phyloP scores from a whole-genome alignment of 495 filamentous ascomycete species.

The Annulohypoxylon moriforme region DNA sequence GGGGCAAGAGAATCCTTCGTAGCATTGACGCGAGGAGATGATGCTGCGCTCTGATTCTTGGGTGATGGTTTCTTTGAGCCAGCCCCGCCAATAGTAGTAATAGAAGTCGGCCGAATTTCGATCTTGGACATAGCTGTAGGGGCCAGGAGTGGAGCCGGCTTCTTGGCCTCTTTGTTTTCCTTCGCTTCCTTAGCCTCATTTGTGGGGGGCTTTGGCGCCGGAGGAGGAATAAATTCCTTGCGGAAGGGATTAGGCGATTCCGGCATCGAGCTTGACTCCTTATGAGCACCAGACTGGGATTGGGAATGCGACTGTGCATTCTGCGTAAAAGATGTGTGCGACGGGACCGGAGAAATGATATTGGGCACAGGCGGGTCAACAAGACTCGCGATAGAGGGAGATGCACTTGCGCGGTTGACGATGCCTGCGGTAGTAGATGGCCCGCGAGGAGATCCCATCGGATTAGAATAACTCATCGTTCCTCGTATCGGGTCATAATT shows the following conservation, averaged over 20 bases:
- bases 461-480: conserved; percentile 63
- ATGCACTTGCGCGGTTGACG: conserved; percentile 79
- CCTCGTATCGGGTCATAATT: conserved; percentile 69
- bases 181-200: conserved; percentile 45
- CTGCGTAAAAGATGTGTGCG: conserved; percentile 56
- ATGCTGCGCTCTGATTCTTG: conserved; percentile 55
- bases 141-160: conserved; percentile 47
- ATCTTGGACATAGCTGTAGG: conserved; percentile 48
- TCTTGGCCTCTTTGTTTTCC: conserved; percentile 49
- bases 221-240: conserved; percentile 48
- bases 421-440: conserved; percentile 53
- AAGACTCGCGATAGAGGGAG: conserved; percentile 88
- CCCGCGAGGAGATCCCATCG: conserved; percentile 66
- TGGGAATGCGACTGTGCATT: conserved; percentile 41
- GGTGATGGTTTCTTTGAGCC: conserved; percentile 49
- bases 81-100: conserved; percentile 56
- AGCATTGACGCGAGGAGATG: conserved; percentile 55
- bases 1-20: conserved; percentile 55
- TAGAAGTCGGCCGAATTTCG: conserved; percentile 50
- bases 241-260: conserved; percentile 49
- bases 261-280: conserved; percentile 43
- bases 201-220: conserved; percentile 50
- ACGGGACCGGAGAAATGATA: conserved; percentile 58
- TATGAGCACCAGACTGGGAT: conserved; percentile 32
- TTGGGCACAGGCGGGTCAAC: conserved; percentile 76